Base-by-base conservation (phyloP, 2,329 filamentous ascomycete species). In the Whalleya microplaca region DNA sequence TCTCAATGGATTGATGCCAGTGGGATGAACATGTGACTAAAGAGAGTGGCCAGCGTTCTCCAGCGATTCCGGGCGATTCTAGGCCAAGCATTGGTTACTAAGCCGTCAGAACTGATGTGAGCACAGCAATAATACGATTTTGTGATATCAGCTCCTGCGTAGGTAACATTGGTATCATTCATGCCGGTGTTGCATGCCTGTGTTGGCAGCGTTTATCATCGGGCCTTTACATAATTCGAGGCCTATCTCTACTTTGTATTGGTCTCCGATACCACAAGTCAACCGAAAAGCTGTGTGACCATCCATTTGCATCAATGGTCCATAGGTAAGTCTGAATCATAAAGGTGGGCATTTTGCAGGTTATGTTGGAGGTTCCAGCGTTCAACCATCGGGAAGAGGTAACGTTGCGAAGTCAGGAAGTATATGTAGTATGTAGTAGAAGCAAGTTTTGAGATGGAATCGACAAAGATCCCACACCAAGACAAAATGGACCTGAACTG, bases 401-500 rank as follows among this genome's bases (percentile, higher is more conserved):
- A 69, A 69, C 67, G 67, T 69, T 69, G 66, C 67, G 65, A 58
- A 65, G 67, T 69, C 69, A 65, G 66, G 65, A 58, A 65, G 55
- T 64, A 54, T 45, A 52, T 19, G 48, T 37, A 53, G 45, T 23
- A 41, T 20, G 21, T 29, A 19, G 45, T 2, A 21, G 46, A 4
- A 27, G 20, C 16, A 20, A 43, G 27, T 12, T 37, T 12, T 55
- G 55, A 57, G 21, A 12, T 49, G 42, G 44, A 51, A 37, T 49
- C 10, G 48, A 18, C 10, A 16, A 47, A 23, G 20, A 45, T 16
- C 21, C 23, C 21, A 2, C 27, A 5, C 6, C 5, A 12, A 6
- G 6, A 29, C 27, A 29, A 29, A 5, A 29, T 29, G 27, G 14
- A 12, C 32, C 14, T 12, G 3, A 37, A 6, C 10, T 37, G 10